Evolutionary conservation across 2,329 filamentous ascomycete species (phyloP).

Genomic region (Penicillium sp.): DNA sequence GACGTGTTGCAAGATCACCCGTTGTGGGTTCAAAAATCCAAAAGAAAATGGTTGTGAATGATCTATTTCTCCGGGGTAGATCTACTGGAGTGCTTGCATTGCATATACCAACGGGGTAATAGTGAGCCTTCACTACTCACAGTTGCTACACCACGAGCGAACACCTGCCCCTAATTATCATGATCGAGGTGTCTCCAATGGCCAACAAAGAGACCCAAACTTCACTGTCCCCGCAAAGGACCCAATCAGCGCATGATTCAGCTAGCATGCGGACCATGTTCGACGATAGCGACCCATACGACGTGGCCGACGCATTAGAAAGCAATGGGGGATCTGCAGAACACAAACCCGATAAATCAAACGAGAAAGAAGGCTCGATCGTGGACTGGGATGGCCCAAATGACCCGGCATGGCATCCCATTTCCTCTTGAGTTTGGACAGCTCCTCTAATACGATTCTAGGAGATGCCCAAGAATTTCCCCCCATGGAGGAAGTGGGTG

Average conservation of each 20-base stretch:
- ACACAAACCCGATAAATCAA: neutral
- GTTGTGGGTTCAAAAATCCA: neutral
- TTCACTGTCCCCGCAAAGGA: neutral
- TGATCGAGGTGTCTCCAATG: neutral
- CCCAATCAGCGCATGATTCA: neutral
- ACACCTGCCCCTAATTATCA: neutral
- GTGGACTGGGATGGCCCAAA: slow-evolving; percentile 4
- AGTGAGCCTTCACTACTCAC: neutral
- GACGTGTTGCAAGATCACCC: neutral
- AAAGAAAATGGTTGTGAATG: too few species aligned
- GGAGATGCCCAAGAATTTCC: slow-evolving; percentile 5
- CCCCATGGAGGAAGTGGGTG: neutral
- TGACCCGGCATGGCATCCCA: neutral
- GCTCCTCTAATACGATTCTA: neutral
- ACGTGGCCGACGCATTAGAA: neutral
- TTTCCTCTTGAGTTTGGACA: neutral
- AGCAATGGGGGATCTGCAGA: neutral
- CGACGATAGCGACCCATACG: neutral
- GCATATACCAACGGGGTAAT: neutral
- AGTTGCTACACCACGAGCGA: neutral
- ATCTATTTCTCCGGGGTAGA: neutral
- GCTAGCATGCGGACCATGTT: neutral
- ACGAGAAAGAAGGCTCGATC: neutral
- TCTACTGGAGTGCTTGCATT: neutral
- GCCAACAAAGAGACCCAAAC: neutral